Base-by-base conservation (phyloP, 768 basidiomycete species). In the Infundibulicybe gibba region DNA sequence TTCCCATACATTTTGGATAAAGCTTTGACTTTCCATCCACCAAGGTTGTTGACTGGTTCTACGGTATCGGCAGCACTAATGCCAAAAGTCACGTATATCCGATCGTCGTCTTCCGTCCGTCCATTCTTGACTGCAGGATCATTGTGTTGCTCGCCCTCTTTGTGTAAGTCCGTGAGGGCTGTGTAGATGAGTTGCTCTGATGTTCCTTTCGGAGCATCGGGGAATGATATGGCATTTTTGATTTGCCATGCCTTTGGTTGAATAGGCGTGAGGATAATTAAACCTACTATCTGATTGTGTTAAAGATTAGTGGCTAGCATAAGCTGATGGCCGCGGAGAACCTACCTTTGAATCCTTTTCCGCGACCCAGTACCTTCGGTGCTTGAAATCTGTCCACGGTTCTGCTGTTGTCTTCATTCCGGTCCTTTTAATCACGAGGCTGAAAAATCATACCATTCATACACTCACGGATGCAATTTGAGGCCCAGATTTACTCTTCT, bases 291-390 rank as follows among this genome's bases (percentile, higher is more conserved):
- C 67, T 76, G 41, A 15, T 47, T 12, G 11, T 32, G 25, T 47
- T 20, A 46, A 49, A 48, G 41, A 53, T 19, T 21, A 47, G 32
- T n/a, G 13, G 19, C 38, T 41, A 6, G 19, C 3, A 41, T 9
- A 16, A 2, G 16, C 11, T n/a, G 8, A 32, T 32, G 32, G 31
- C 11, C 0, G 19, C 8, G 6, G 14, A 21, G 25, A 16, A 37
- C 51, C 16, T 32, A 60, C 65, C 51, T 63, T 53, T 3, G 53
- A 64, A 13, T 61, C 64, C 46, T 74, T 63, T 40, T 63, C 62
- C 0, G 81, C 80, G 8, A 78, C 53, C 72, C 79, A 85, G 60
- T 83, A 83, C 11, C 72, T 65, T 19, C 82, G 67, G 54, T 84
- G 79, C 38, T 71, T 65, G 20, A 67, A 59, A 56, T 84, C 81